A percentile compares a stretch with the other conserved stretches of the same genome.
Evolutionary conservation across 306 rosid genomes (phyloP).

Genomic region (Vigna trinervia): DNA sequence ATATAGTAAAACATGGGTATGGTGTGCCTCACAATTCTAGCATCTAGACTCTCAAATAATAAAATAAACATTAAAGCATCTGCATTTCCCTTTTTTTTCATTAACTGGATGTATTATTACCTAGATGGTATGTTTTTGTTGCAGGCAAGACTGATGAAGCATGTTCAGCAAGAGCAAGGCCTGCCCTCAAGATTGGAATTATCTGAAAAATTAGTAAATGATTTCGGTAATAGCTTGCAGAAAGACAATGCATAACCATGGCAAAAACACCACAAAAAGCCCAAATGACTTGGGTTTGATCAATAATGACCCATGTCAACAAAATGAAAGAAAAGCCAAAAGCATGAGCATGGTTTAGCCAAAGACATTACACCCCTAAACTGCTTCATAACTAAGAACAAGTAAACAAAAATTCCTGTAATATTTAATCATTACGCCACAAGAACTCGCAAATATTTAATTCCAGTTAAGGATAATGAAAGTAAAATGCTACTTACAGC

Average conservation of each 20-base stretch:
- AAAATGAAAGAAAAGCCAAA: background rate
- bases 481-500: constrained; percentile 55
- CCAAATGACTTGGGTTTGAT: constrained; percentile 2
- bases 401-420: background rate
- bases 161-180: constrained; percentile 86
- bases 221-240: constrained; percentile 43
- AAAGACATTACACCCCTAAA: constrained; percentile 19
- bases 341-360: constrained; percentile 10
- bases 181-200: constrained; percentile 92
- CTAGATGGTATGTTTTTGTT: constrained; percentile 83
- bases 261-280: constrained; percentile 3
- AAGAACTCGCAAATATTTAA: constrained; percentile 20
- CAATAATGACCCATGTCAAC: background rate
- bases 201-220: constrained; percentile 62
- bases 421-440: background rate
- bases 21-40: background rate
- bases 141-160: constrained; percentile 87
- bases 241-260: constrained; percentile 27
- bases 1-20: background rate
- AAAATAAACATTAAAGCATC: constrained; percentile 15
- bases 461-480: constrained; percentile 20
- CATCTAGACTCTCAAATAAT: background rate
- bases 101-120: constrained; percentile 52
- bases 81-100: background rate
- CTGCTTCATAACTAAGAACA: constrained; percentile 12